These are phyloP conservation scores for Starmerella riodocensis DNA, from an alignment of 805 yeast species.

Conservation along the genomic window DNA sequence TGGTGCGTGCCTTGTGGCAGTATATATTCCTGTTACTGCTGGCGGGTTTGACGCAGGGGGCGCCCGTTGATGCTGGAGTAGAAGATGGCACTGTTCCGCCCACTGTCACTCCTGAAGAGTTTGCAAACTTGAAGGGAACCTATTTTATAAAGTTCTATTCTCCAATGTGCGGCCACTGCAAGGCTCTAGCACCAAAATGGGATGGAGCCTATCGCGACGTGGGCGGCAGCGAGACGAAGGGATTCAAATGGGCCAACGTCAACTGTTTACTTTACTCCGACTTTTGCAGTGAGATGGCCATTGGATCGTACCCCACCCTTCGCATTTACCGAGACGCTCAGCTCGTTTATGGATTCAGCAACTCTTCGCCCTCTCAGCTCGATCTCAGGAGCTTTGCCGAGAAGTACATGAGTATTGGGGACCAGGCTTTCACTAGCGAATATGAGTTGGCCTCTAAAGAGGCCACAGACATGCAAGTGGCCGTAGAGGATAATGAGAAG, in stretches of 20 bases:
- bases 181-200: constrained; percentile 71
- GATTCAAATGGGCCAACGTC: constrained; percentile 53
- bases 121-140: constrained; percentile 32
- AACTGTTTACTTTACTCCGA: constrained; percentile 82
- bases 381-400: constrained; percentile 15
- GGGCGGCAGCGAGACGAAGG: constrained; percentile 24
- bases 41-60: neutral
- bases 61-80: constrained; percentile 5
- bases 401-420: constrained; percentile 9
- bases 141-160: constrained; percentile 81
- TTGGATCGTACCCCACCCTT: constrained; percentile 56
- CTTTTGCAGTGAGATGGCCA: constrained; percentile 55
- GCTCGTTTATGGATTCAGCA: constrained; percentile 19
- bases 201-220: constrained; percentile 43
- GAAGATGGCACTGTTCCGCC: constrained; percentile 8
- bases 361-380: constrained; percentile 10
- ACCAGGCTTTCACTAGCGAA: constrained; percentile 9
- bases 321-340: constrained; percentile 40
- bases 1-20: neutral
- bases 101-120: constrained; percentile 15
- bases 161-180: constrained; percentile 82
- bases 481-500: neutral
- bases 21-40: neutral
- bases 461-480: neutral
- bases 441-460: constrained; percentile 11